Evolutionary conservation across 1,284 basidiomycete genomes (phyloP), one percentile per base, ranked within the genome.

Genomic region (Papiliotrema nemorosa): DNA sequence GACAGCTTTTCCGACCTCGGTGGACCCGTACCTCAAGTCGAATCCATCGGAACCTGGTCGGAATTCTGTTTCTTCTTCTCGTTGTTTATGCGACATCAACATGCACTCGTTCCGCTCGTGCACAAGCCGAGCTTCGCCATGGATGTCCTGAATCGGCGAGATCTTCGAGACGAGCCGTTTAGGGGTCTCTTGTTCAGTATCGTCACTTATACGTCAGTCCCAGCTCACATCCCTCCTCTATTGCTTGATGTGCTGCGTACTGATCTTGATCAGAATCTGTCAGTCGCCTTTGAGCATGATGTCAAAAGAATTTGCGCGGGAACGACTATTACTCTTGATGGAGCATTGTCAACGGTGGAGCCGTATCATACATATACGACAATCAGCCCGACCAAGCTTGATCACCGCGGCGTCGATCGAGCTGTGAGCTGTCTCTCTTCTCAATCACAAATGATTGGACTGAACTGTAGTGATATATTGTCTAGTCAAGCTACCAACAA

Each of bases 51-150:
- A 3, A 46, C 57, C 0, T 67, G 62, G 62, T 27, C 45, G 3
- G 61, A 65, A 44, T 55, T 61, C 27, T 56, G 54, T 21, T 61
- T 59, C 57, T 67, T 64, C 49, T 20, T 67, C 27, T 53, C 51
- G 20, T 57, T 67, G 5, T 58, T 52, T 44, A 57, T 67, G 29
- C 51, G 50, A 33, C 54, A 64, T 41, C 63, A 67, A 34, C 64
- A 67, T 44, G 57, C 54, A 12, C 47, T 67, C 22, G 57, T 61
- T 24, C 66, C 66, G n/a, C 47, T 67, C 0, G 53, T 67, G 7
- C 65, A 67, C 44, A 53, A 55, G 42, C 63, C 60, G 37, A 63
- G 54, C 3, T 66, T 67, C 40, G 55, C 58, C 13, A 58, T 59
- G 44, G 59, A 64, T 45, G 50, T 67, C 14, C 45, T 67, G 26